phyloP scores from a whole-genome alignment of 306 rosid species.

The Echinosophora koreensis region DNA sequence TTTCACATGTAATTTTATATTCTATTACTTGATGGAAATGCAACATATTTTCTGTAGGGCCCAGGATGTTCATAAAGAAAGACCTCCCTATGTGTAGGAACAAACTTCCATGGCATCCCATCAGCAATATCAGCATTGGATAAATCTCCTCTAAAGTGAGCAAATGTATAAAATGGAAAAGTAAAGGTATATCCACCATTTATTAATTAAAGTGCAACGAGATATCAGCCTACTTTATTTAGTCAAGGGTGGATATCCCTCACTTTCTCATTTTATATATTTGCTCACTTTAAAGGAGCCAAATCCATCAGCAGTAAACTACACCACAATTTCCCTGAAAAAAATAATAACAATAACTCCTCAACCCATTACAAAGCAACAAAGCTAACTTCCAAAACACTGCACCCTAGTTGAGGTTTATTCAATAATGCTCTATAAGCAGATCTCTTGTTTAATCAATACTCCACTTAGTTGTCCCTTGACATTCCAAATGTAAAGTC shows the following conservation, averaged over 20 bases:
- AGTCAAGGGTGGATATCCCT: too few species aligned
- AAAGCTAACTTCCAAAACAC: slow-evolving; percentile 9
- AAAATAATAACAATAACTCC: slow-evolving; percentile 32
- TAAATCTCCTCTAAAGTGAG: too few species aligned
- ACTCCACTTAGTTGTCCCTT: neutral
- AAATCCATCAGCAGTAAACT: slow-evolving; percentile 96
- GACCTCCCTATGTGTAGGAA: slow-evolving; percentile 97
- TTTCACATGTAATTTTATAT: slow-evolving; percentile 22
- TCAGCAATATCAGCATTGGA: slow-evolving; percentile 98
- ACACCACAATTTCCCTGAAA: slow-evolving; percentile 92
- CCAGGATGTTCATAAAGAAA: slow-evolving; percentile 37
- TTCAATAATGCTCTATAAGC: slow-evolving; percentile 13
- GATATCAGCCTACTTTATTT: too few species aligned
- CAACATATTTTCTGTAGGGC: slow-evolving; percentile 12
- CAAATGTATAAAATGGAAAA: too few species aligned
- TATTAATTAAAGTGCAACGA: too few species aligned
- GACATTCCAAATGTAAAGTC: slow-evolving; percentile 26
- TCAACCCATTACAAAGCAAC: slow-evolving; percentile 20
- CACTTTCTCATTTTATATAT: too few species aligned
- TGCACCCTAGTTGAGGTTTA: slow-evolving; percentile 26
- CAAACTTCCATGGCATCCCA: slow-evolving; percentile 95
- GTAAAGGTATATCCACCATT: too few species aligned
- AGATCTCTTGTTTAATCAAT: slow-evolving; percentile 19
- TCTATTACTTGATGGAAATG: slow-evolving; percentile 16
- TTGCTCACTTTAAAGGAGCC: too few species aligned